Conservation (phyloP, 139 green algal species). For the Zygnema circumcarinatum region DNA sequence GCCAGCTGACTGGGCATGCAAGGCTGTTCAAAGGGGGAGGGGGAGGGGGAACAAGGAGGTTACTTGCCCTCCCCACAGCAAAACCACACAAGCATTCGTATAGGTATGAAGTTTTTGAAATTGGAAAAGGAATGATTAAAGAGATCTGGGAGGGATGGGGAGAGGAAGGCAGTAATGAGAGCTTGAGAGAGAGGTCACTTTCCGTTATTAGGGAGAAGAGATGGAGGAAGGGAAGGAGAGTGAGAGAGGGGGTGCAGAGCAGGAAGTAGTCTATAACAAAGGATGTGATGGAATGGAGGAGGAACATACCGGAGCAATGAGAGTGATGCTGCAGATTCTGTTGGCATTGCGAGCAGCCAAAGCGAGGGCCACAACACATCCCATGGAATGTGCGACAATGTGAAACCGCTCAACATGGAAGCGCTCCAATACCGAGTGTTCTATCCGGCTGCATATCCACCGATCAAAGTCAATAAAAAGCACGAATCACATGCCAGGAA, state of each 20-base stretch:
- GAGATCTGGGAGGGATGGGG: constrained; percentile 3
- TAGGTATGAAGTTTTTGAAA: no score
- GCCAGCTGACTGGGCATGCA: no score
- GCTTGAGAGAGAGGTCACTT: neutral
- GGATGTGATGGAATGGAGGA: neutral
- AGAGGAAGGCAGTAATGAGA: constrained; percentile 7
- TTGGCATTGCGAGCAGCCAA: constrained; percentile 20
- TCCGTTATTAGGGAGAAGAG: neutral
- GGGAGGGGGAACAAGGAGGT: no score
- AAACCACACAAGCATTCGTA: neutral
- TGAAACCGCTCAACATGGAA: constrained; percentile 10
- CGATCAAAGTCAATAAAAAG: neutral
- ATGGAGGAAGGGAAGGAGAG: neutral
- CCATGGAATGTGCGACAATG: constrained; percentile 45
- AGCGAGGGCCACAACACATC: constrained; percentile 4
- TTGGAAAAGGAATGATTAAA: neutral
- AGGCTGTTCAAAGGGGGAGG: no score
- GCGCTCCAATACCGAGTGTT: constrained; percentile 30
- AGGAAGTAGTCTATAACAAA: neutral
- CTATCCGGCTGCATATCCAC: constrained; percentile 24
- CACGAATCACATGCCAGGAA: no score
- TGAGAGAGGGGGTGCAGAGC: constrained; percentile 14
- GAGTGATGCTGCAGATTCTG: constrained; percentile 17
- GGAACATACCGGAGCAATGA: constrained; percentile 32
- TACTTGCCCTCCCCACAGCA: no score